Conservation (phyloP, 257 asterid species). For the Salvia hispanica region DNA sequence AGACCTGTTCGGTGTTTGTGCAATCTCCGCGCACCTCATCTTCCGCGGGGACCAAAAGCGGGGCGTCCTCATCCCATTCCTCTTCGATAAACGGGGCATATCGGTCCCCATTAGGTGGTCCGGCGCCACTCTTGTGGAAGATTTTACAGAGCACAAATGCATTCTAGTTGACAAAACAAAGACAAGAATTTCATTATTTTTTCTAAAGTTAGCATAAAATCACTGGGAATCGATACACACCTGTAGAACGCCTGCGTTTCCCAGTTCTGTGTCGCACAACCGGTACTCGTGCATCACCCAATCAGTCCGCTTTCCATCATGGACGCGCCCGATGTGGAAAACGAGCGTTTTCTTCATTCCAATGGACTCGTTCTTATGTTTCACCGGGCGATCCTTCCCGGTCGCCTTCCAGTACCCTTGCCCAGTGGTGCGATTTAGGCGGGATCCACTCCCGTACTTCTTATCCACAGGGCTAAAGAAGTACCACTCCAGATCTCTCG, state of each 20-base stretch:
- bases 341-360: slow-evolving; percentile 97
- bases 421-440: slow-evolving; percentile 91
- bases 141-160: slow-evolving; percentile 91
- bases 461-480: slow-evolving; percentile 88
- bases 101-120: too few species aligned
- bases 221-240: slow-evolving; percentile 39
- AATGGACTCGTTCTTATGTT: slow-evolving; percentile 54
- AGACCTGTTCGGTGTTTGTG: slow-evolving; percentile 64
- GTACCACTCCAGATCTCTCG: slow-evolving; percentile 91
- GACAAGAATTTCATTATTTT: slow-evolving; percentile 26
- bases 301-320: slow-evolving; percentile 85
- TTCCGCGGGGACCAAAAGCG: too few species aligned
- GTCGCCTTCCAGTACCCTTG: slow-evolving; percentile 96
- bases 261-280: too few species aligned
- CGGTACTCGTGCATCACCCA: slow-evolving; percentile 98
- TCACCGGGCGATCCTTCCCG: slow-evolving; percentile 82
- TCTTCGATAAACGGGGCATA: too few species aligned
- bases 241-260: slow-evolving; percentile 72
- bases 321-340: slow-evolving; percentile 88
- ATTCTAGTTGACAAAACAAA: slow-evolving; percentile 58
- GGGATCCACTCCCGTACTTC: slow-evolving; percentile 88
- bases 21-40: slow-evolving; percentile 50
- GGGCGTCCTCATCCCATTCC: too few species aligned
- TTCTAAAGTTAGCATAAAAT: too few species aligned
- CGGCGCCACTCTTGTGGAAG: too few species aligned